Conservation (phyloP, 306 rosid genomes). For the Cajanus cajan region DNA sequence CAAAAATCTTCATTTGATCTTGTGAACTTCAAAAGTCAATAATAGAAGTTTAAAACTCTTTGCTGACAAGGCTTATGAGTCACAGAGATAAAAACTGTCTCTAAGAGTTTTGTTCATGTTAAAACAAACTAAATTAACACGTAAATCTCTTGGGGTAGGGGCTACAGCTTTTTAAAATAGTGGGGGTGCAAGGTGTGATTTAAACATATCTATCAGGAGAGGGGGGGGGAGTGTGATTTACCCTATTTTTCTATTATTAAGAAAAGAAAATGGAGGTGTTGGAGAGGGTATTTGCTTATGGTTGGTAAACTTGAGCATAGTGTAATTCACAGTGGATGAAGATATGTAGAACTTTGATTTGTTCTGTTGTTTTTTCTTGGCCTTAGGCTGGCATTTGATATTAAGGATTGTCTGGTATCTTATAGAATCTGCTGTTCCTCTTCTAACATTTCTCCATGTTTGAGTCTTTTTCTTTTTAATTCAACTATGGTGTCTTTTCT, state of each 20-base stretch:
- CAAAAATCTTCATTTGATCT: not conserved
- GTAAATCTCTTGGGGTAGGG: not conserved
- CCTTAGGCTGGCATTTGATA: not conserved
- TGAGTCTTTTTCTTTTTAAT: not conserved
- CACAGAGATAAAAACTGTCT: not conserved
- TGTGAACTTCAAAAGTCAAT: not conserved
- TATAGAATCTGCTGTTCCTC: not conserved
- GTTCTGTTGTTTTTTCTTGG: not conserved
- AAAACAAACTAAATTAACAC: not conserved
- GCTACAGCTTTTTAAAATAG: not conserved
- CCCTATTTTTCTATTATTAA: not conserved
- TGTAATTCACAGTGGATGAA: not conserved
- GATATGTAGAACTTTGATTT: not conserved
- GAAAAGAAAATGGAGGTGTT: not conserved
- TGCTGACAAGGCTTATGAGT: not conserved
- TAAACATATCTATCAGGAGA: not conserved
- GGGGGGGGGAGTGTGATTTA: not conserved
- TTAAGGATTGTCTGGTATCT: not conserved
- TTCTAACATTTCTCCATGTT: not conserved
- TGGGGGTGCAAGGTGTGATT: not conserved
- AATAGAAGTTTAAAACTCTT: not conserved
- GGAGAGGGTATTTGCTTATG: not conserved
- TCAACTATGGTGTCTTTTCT: not conserved
- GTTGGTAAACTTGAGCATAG: not conserved
- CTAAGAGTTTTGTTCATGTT: not conserved